Percentiles rank a stretch among this genome's conserved stretches.
These are phyloP conservation scores for Blastobotrys apis DNA, from an alignment of 1,139 yeast genomes.

Conservation along the genomic window DNA sequence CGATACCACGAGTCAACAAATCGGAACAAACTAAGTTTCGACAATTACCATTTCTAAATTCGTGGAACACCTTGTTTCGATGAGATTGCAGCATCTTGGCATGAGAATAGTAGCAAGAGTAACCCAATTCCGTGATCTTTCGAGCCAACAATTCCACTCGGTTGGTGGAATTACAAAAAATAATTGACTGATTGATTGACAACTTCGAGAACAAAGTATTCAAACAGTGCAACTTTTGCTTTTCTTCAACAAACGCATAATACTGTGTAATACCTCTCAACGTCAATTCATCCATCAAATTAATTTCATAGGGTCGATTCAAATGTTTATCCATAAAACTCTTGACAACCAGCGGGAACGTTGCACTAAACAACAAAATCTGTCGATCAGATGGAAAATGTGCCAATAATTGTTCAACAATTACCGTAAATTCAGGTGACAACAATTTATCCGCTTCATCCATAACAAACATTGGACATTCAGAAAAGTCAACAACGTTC, in stretches of 20 bases:
- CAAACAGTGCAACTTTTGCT: constrained; percentile 90
- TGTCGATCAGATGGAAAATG: constrained; percentile 81
- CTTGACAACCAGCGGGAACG: constrained; percentile 93
- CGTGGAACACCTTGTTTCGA: constrained; percentile 97
- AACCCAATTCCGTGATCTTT: constrained; percentile 93
- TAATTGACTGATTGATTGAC: constrained; percentile 93
- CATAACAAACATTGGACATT: constrained; percentile 89
- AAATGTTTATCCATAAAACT: constrained; percentile 89
- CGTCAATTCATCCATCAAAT: constrained; percentile 95
- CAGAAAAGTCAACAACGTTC: constrained; percentile 78
- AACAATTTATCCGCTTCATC: constrained; percentile 99
- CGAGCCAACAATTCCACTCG: constrained; percentile 94
- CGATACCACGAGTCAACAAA: constrained; percentile 96
- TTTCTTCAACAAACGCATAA: constrained; percentile 96
- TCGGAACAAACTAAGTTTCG: constrained; percentile 97
- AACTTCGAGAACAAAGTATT: constrained; percentile 91
- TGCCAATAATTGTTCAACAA: constrained; percentile 80
- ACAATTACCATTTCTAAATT: constrained; percentile 96
- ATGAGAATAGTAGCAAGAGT: constrained; percentile 94
- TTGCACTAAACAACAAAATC: constrained; percentile 86
- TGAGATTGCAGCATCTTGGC: constrained; percentile 98
- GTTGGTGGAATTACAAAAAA: constrained; percentile 93
- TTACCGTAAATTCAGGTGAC: constrained; percentile 81
- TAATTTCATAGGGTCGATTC: constrained; percentile 89
- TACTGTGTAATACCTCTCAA: constrained; percentile 94